phyloP scores from a whole-genome alignment of 2,329 filamentous ascomycete genomes.

The Exophiala bonariae region DNA sequence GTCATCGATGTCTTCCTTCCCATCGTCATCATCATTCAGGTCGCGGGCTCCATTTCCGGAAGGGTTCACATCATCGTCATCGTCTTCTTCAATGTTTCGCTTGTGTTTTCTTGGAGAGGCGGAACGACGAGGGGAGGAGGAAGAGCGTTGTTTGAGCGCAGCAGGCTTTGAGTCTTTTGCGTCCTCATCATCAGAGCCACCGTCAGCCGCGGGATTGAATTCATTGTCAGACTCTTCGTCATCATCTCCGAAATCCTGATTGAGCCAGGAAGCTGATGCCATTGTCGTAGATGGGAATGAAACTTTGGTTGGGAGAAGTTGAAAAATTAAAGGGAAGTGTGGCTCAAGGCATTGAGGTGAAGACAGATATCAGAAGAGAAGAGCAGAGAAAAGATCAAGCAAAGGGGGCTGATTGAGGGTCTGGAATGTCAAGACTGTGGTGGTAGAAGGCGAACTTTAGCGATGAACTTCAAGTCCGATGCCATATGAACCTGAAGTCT shows the following conservation, averaged over 20 bases:
- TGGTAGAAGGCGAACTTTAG: too few species aligned
- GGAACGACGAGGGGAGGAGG: conserved; percentile 23
- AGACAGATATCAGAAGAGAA: too few species aligned
- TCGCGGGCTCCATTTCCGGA: conserved; percentile 44
- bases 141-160: conserved; percentile 22
- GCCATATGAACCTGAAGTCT: too few species aligned
- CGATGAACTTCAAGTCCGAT: too few species aligned
- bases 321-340: too few species aligned
- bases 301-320: background rate
- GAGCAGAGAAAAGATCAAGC: too few species aligned
- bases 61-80: conserved; percentile 43
- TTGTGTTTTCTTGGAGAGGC: conserved; percentile 12
- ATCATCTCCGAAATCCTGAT: conserved; percentile 52
- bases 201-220: conserved; percentile 80
- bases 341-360: too few species aligned
- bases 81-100: conserved; percentile 44
- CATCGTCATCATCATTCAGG: conserved; percentile 38
- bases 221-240: conserved; percentile 72
- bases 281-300: conserved; percentile 5
- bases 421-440: too few species aligned
- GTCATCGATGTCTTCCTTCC: conserved; percentile 50
- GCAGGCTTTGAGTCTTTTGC: conserved; percentile 31
- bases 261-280: conserved; percentile 42
- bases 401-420: too few species aligned
- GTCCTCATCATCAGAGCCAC: conserved; percentile 63